Percentiles rank a stretch among this genome's conserved stretches.
These are phyloP conservation scores for Aspergillus conjunctus DNA, from an alignment of 495 filamentous ascomycete genomes.

Conservation along the genomic window DNA sequence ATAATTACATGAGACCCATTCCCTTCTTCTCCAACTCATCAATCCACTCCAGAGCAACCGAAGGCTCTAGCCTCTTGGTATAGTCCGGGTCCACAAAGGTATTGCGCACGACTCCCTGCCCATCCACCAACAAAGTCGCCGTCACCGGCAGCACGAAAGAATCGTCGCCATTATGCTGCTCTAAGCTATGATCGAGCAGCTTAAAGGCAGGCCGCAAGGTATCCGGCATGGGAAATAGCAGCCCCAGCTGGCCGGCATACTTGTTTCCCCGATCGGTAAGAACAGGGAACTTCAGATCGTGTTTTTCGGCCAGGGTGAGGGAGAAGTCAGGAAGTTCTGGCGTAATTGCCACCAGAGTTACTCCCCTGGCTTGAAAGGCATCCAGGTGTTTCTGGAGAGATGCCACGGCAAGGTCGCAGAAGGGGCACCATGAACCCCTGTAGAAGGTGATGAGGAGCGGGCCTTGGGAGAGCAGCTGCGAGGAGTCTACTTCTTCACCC, in stretches of 20 bases:
- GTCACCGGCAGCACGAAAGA: constrained; percentile 36
- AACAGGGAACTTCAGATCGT: constrained; percentile 39
- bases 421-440: constrained; percentile 48
- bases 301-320: constrained; percentile 34
- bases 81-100: constrained; percentile 38
- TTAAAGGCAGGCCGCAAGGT: constrained; percentile 28
- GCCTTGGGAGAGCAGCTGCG: constrained; percentile 34
- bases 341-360: constrained; percentile 42
- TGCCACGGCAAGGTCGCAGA: constrained; percentile 40
- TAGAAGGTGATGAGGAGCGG: constrained; percentile 48
- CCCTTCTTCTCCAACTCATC: background rate
- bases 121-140: constrained; percentile 37
- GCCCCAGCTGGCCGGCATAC: constrained; percentile 36
- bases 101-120: constrained; percentile 35
- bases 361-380: constrained; percentile 36
- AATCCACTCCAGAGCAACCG: constrained; percentile 36
- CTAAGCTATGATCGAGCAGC: no score
- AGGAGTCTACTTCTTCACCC: constrained; percentile 29
- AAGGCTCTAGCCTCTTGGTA: constrained; percentile 34
- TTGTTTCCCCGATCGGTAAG: constrained; percentile 41
- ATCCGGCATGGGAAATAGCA: constrained; percentile 32
- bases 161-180: constrained; percentile 36
- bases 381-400: constrained; percentile 33
- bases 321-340: constrained; percentile 40
- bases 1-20: background rate